Conservation (phyloP, 768 basidiomycete genomes). For the Favolaschia claudopus region DNA sequence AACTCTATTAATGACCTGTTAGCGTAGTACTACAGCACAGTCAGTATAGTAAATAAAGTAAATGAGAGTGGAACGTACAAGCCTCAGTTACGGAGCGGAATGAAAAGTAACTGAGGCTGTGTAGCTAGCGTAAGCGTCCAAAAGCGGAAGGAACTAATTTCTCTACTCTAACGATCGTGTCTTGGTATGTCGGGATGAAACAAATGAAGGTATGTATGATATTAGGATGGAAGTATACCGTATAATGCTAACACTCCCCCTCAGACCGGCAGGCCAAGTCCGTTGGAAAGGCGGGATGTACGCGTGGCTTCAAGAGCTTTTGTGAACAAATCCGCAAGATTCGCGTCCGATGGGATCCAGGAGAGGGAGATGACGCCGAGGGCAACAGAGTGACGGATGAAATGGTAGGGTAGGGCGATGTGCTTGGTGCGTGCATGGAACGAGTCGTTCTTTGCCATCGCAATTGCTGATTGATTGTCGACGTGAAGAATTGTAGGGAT, state of each 20-base stretch:
- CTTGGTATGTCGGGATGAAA: constrained; percentile 5
- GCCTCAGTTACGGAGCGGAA: too few species aligned
- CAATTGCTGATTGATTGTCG: constrained; percentile 28
- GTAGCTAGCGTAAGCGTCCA: too few species aligned
- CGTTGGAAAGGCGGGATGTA: constrained; percentile 4
- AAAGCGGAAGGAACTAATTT: too few species aligned
- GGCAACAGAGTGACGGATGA: constrained; percentile 39
- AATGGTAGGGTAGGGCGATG: constrained; percentile 38
- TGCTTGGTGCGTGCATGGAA: constrained; percentile 38
- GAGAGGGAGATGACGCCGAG: constrained; percentile 20
- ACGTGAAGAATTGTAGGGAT: constrained; percentile 21
- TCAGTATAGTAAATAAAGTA: too few species aligned
- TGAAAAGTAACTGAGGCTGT: too few species aligned
- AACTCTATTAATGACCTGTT: too few species aligned
- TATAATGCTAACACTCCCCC: constrained; percentile 20
- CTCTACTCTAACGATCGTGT: too few species aligned
- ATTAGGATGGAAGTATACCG: too few species aligned
- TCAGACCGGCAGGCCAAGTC: constrained; percentile 11
- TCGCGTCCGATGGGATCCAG: constrained; percentile 31
- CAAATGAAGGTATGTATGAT: constrained; percentile 4
- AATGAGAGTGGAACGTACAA: too few species aligned
- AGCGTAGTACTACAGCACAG: too few species aligned
- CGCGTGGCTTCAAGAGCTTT: constrained; percentile 29
- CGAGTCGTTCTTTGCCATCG: constrained; percentile 25
- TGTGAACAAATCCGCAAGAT: constrained; percentile 39